Conservation (phyloP, 2,329 filamentous ascomycete species). For the Ilyonectria robusta region DNA sequence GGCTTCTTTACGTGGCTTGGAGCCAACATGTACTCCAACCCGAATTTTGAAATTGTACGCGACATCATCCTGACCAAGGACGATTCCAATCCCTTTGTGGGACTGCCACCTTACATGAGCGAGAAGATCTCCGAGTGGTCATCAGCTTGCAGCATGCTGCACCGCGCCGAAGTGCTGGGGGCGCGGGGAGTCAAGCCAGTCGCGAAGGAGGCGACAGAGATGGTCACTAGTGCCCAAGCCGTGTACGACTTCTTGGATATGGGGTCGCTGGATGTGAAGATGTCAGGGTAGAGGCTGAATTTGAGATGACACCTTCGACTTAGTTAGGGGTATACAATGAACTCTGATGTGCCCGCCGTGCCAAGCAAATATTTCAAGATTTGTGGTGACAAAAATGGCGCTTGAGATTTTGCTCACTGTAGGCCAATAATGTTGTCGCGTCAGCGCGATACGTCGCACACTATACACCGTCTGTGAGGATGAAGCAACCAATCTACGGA, state of each 20-base stretch:
- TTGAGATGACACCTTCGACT: neutral
- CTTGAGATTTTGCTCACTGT: no score
- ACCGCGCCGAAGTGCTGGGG: neutral
- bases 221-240: no score
- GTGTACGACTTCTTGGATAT: neutral
- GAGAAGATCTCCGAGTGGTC: neutral
- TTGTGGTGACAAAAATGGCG: no score
- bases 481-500: no score
- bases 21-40: neutral
- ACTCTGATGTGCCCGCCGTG: no score
- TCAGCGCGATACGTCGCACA: no score
- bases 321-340: neutral
- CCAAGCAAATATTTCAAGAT: no score
- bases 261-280: neutral
- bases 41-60: neutral
- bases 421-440: no score
- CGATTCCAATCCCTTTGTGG: neutral
- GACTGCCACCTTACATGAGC: constrained; percentile 11
- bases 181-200: neutral
- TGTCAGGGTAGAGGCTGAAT: no score
- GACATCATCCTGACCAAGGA: neutral
- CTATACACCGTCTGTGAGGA: no score
- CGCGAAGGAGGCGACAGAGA: no score
- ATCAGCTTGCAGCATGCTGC: neutral
- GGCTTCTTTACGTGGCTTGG: constrained; percentile 4